These are phyloP conservation scores for Ceriops zippeliana DNA, from an alignment of 345 rosid species.

Conservation along the genomic window DNA sequence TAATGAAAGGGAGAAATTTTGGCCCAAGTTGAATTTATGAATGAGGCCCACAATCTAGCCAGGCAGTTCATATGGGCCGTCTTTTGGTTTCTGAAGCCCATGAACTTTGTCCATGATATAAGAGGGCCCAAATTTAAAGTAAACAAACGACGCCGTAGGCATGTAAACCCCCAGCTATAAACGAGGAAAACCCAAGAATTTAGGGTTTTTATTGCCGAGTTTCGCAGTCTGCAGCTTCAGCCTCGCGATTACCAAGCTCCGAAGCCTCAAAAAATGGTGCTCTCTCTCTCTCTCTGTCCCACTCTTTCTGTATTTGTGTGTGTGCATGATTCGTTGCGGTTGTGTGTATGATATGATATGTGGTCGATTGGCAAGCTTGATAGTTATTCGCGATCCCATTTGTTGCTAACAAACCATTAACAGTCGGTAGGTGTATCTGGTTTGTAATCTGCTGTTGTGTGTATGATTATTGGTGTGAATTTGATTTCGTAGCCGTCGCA, in stretches of 20 bases:
- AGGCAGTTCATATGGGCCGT: too few species aligned
- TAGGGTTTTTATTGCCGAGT: constrained; percentile 20
- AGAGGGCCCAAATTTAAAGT: not conserved
- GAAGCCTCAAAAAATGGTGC: constrained; percentile 14
- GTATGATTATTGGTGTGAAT: not conserved
- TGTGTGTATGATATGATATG: too few species aligned
- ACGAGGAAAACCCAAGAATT: not conserved
- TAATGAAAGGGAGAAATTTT: too few species aligned
- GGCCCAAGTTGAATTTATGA: too few species aligned
- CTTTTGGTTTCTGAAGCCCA: too few species aligned
- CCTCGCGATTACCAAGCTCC: not conserved
- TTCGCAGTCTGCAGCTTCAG: not conserved
- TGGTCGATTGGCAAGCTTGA: not conserved
- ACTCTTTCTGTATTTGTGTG: too few species aligned
- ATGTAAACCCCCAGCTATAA: not conserved
- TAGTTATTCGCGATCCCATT: not conserved
- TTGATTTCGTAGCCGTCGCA: constrained; percentile 20
- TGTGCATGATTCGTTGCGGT: too few species aligned
- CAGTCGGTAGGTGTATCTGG: not conserved
- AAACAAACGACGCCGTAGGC: constrained; percentile 15
- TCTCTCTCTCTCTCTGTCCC: too few species aligned
- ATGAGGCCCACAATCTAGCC: too few species aligned
- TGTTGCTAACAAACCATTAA: not conserved
- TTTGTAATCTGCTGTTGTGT: not conserved
- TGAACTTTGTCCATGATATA: too few species aligned